Evolutionary conservation across 108 stramenopile species (phyloP), one percentile per base, ranked within the genome.

Genomic region (Cyclotella sp.): DNA sequence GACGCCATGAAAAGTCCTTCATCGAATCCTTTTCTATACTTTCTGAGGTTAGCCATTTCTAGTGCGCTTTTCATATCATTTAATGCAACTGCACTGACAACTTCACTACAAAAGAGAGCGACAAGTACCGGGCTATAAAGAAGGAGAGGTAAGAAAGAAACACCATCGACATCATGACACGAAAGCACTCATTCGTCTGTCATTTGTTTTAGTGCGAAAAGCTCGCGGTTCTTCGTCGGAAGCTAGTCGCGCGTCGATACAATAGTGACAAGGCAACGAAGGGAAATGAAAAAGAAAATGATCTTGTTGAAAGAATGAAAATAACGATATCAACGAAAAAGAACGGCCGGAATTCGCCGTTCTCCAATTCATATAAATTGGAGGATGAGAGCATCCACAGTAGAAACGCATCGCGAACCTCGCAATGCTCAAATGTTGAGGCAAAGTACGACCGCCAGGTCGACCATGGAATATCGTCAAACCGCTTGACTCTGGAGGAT

Each of bases 61-160:
- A 34, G 6, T 34, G 34, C 6, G 6, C 34, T 5, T 34, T 34
- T 34, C 6, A 34, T 34, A 5, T 6, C 34, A 5, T 34, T 34
- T 34, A 6, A 34, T 34, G 34, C 34, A 34, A 16, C 47, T 45
- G n/a, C 15, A 16, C 15, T 34, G 64, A 30, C 61, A 19, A 29
- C 22, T 3, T 62, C 7, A 11, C 62, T n/a, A 9, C 52, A 11
- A 26, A 29, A 79, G 60, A 28, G 58, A 54, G 27, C 75, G 64
- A 29, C 81, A 45, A 28, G 70, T 82, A 15, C 81, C 81, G 66
- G 81, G 62, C 43, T 76, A 51, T 44, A 82, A 82, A 65, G 81
- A 82, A 39, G 81, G 81, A 70, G 81, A 82, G 76, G 76, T 77
- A 41, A 69, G 34, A 34, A 34, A 34, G 34, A 34, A 34, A 34